Percentiles rank a stretch among this genome's conserved stretches.
Conservation (phyloP, 2,329 filamentous ascomycete species). For the Diplodia seriata region DNA sequence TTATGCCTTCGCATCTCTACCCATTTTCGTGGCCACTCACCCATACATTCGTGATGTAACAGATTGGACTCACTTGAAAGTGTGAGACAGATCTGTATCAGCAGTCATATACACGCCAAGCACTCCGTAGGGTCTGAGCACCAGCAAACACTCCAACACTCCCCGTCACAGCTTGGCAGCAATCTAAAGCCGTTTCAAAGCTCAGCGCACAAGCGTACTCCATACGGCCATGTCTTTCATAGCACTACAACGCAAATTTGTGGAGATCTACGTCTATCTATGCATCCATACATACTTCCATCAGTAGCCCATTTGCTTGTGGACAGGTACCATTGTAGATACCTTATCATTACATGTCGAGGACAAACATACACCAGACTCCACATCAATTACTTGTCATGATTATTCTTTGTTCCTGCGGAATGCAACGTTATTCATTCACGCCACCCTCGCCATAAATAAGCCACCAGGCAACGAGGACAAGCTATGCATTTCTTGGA, state of each 20-base stretch:
- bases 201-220: not conserved
- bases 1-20: not conserved
- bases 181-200: not conserved
- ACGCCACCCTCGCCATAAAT: not conserved
- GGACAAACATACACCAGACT: not conserved
- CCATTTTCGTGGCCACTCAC: not conserved
- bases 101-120: not conserved
- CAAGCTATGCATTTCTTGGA: not conserved
- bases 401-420: not conserved
- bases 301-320: no score
- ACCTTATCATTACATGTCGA: no score
- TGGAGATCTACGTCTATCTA: no score
- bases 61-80: not conserved
- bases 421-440: not conserved
- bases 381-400: not conserved
- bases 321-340: no score
- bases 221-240: not conserved
- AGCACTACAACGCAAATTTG: not conserved
- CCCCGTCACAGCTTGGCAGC: not conserved
- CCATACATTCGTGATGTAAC: not conserved
- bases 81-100: not conserved
- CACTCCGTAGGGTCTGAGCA: not conserved
- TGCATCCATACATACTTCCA: no score
- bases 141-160: not conserved
- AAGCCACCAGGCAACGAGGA: not conserved